Evolutionary conservation across 2,329 filamentous ascomycete genomes (phyloP), one percentile per base, ranked within the genome.

Genomic region (Colletotrichum sp.): DNA sequence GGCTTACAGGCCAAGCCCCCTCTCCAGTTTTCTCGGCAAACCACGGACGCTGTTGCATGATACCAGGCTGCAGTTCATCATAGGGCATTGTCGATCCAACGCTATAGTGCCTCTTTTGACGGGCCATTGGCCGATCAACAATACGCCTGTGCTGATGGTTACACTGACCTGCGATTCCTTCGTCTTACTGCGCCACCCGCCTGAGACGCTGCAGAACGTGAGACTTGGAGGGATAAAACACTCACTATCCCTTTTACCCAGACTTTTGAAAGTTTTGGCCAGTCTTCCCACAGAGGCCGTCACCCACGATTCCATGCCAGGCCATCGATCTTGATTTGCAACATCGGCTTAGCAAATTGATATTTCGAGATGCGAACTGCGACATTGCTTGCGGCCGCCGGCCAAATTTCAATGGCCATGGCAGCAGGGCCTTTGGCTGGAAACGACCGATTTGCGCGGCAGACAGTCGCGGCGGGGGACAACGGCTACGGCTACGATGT

Each of bases 1-100:
- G 1, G 59, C 59, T 34, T 34, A 61, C n/a, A 24, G 1, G 9
- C 59, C 30, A 34, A 34, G 59, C 30, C 59, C 2, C 59, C 28
- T 32, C 30, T 61, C 59, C 30, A 61, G 2, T 61, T 61, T 61
- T 32, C 30, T 61, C 4, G 59, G n/a, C 59, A 34, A 32, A 61
- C 30, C 30, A 61, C 59, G 59, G 30, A 61, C 30, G 59, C 59
- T n/a, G 59, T 61, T 61, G 59, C 59, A 61, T 61, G 57, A 30
- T 6, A 60, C 26, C 57, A 60, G 57, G 57, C 26, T 30, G 6
- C 28, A 2, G 4, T 21, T 61, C 10, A 30, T 32, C 59, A 28
- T 18, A 13, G 28, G 57, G 30, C 28, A 34, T 34, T 61, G 30
- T 26, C 28, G 28, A 34, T 61, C 30, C 0, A 48, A 12, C 2